Conservation (phyloP, 805 yeast genomes). For the Teunomyces tritomae region DNA sequence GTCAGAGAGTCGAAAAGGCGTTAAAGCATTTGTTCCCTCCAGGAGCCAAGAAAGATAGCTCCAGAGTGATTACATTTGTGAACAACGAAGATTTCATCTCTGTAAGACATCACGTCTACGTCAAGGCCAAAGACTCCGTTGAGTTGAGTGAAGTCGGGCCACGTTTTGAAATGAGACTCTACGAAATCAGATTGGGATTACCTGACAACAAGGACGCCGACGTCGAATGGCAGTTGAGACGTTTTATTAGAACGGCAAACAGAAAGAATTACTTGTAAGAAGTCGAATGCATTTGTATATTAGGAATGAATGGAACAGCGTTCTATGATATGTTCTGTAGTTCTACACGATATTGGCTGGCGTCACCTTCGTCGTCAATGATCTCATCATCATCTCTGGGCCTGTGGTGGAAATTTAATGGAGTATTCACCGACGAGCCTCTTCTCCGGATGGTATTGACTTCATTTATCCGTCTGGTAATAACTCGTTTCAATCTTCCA, state of each 20-base stretch:
- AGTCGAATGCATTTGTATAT: conserved; percentile 4
- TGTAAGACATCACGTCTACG: conserved; percentile 94
- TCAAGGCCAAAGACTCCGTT: conserved; percentile 80
- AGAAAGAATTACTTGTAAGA: conserved; percentile 76
- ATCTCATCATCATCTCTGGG: not conserved
- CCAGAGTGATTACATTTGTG: conserved; percentile 89
- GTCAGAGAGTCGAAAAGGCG: conserved; percentile 75
- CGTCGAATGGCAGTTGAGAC: conserved; percentile 92
- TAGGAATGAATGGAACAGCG: conserved; percentile 1
- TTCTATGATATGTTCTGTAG: conserved; percentile 1
- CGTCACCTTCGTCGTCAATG: not conserved
- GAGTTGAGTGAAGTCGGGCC: conserved; percentile 98
- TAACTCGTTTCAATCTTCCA: conserved; percentile 5
- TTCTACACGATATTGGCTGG: not conserved
- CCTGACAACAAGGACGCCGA: conserved; percentile 95
- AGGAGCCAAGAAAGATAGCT: conserved; percentile 87
- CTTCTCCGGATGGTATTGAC: conserved; percentile 1
- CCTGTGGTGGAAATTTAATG: not conserved
- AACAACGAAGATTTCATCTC: conserved; percentile 89
- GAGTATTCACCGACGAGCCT: conserved; percentile 1
- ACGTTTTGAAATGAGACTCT: conserved; percentile 94
- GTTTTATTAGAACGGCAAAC: conserved; percentile 92
- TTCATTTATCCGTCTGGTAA: conserved; percentile 3
- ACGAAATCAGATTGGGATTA: conserved; percentile 84
- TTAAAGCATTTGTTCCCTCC: conserved; percentile 93